Conservation (phyloP, 2,329 filamentous ascomycete species). For the Verticillium alfalfae region DNA sequence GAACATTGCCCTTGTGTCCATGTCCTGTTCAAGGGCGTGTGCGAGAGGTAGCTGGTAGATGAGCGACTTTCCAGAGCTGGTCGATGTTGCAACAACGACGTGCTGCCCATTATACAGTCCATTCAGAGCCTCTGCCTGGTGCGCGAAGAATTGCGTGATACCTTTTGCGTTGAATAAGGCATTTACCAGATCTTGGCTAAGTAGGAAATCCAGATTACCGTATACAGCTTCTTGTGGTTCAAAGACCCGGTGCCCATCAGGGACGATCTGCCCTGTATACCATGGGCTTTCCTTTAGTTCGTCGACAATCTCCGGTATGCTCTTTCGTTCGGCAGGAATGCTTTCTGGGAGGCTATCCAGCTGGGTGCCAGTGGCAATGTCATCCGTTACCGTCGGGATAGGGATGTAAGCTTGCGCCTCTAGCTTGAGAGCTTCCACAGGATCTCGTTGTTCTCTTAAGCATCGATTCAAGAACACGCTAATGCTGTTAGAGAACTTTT, state of each 20-base stretch:
- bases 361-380: slow-evolving; percentile 21
- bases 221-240: slow-evolving; percentile 77
- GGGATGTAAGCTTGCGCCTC: slow-evolving; percentile 60
- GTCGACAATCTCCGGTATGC: slow-evolving; percentile 76
- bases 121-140: slow-evolving; percentile 93
- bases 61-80: slow-evolving; percentile 94
- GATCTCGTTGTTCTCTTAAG: slow-evolving; percentile 56
- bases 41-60: slow-evolving; percentile 95
- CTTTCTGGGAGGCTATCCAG: slow-evolving; percentile 52
- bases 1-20: slow-evolving; percentile 80
- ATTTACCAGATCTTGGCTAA: slow-evolving; percentile 92
- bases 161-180: slow-evolving; percentile 87
- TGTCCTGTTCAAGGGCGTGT: slow-evolving; percentile 75
- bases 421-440: slow-evolving; percentile 58
- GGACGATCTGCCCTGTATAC: slow-evolving; percentile 91
- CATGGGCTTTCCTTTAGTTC: slow-evolving; percentile 78
- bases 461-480: slow-evolving; percentile 74
- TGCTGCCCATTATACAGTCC: slow-evolving; percentile 74
- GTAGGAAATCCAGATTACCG: slow-evolving; percentile 75
- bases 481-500: slow-evolving; percentile 73
- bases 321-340: slow-evolving; percentile 75
- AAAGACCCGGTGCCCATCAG: slow-evolving; percentile 86
- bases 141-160: slow-evolving; percentile 81
- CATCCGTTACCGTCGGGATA: slow-evolving; percentile 39
- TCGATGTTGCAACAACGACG: slow-evolving; percentile 91